Evolutionary conservation across 768 basidiomycete genomes (phyloP).

Genomic region (Suillus clintonianus): DNA sequence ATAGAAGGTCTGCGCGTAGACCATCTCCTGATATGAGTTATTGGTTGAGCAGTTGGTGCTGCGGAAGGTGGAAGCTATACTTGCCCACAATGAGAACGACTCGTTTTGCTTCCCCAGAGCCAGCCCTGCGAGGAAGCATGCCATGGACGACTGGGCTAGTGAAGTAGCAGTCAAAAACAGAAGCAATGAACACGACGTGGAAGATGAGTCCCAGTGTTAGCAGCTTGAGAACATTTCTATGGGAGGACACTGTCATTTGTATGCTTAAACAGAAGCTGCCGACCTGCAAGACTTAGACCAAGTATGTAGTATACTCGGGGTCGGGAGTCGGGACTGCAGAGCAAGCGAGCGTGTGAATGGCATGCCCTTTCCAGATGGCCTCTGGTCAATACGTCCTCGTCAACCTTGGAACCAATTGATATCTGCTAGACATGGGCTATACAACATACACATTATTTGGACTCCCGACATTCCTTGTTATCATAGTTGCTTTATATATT

Average conservation of each 20-base stretch:
- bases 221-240: constrained; percentile 35
- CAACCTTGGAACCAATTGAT: neutral
- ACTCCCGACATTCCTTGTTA: constrained; percentile 62
- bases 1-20: constrained; percentile 78
- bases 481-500: constrained; percentile 79
- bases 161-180: constrained; percentile 88
- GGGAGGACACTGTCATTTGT: constrained; percentile 17
- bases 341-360: neutral
- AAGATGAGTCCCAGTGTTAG: constrained; percentile 72
- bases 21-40: constrained; percentile 66
- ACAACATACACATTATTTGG: constrained; percentile 64
- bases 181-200: constrained; percentile 70
- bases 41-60: neutral
- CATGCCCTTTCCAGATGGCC: neutral
- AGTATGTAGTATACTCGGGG: too few relatives aligned
- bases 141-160: constrained; percentile 80
- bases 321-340: too few relatives aligned
- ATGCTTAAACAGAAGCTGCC: neutral
- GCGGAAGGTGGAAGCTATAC: constrained; percentile 12
- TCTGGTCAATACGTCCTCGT: neutral
- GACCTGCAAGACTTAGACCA: neutral
- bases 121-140: constrained; percentile 58
- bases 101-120: constrained; percentile 59
- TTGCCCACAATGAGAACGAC: constrained; percentile 80
- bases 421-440: constrained; percentile 27